Percentiles rank a stretch among this genome's conserved stretches.
Conservation (phyloP, 306 rosid genomes). For the Morella rubra region DNA sequence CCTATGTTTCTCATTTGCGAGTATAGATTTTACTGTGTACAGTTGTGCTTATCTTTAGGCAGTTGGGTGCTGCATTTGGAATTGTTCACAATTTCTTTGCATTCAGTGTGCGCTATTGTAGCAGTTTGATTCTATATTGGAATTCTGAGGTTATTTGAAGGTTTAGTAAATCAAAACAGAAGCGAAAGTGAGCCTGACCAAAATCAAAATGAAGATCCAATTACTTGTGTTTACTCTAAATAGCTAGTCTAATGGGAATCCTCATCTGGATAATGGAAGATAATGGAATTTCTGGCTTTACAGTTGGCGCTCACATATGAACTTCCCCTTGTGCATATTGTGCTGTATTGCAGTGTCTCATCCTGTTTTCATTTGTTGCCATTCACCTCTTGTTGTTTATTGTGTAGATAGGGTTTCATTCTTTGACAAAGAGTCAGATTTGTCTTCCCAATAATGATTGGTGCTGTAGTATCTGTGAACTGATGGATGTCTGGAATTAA, state of each 20-base stretch:
- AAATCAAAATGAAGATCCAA: background rate
- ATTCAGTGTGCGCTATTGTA: too few species aligned
- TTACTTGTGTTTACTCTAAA: background rate
- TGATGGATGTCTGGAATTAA: background rate
- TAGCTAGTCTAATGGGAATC: background rate
- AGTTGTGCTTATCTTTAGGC: background rate
- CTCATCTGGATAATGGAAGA: background rate
- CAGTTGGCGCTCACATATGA: background rate
- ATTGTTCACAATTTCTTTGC: too few species aligned
- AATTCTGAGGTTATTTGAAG: background rate
- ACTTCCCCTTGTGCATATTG: background rate
- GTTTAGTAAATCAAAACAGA: background rate
- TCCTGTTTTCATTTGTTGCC: background rate
- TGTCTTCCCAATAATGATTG: slow-evolving; percentile 1
- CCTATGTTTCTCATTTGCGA: background rate
- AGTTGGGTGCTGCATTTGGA: background rate
- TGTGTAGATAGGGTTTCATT: background rate
- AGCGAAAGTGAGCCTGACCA: background rate
- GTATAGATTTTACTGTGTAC: too few species aligned
- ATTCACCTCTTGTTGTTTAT: background rate
- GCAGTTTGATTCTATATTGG: background rate
- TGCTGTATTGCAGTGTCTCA: background rate
- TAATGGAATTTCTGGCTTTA: background rate
- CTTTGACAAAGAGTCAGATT: background rate
- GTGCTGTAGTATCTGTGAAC: slow-evolving; percentile 1